Evolutionary conservation across 169 alveolate genomes (phyloP).

Genomic region (Plasmodium knowlesi): DNA sequence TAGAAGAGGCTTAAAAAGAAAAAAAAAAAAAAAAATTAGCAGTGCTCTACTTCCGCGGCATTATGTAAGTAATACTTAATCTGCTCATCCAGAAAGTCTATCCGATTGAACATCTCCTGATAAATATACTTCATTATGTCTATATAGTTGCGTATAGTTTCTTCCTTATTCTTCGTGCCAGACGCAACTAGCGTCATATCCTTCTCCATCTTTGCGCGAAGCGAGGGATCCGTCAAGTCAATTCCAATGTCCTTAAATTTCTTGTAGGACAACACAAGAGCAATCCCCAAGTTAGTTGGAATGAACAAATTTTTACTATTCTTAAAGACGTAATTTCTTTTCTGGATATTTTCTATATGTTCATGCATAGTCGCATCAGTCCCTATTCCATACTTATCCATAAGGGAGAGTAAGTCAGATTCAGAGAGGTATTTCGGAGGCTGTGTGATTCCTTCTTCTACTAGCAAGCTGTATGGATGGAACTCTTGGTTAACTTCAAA

Average conservation of each 20-base stretch:
- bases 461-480: slow-evolving; percentile 23
- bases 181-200: slow-evolving; percentile 91
- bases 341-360: slow-evolving; percentile 97
- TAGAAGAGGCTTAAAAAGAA: neutral
- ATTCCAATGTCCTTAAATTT: slow-evolving; percentile 76
- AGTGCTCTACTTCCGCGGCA: neutral
- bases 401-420: slow-evolving; percentile 93
- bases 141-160: slow-evolving; percentile 59
- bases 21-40: neutral
- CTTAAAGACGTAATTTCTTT: slow-evolving; percentile 94
- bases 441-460: slow-evolving; percentile 74
- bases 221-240: slow-evolving; percentile 89
- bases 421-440: slow-evolving; percentile 98
- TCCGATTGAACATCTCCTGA: slow-evolving; percentile 71
- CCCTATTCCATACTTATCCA: slow-evolving; percentile 98
- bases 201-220: slow-evolving; percentile 94
- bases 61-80: slow-evolving; percentile 5
- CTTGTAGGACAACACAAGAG: slow-evolving; percentile 79
- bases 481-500: slow-evolving; percentile 58
- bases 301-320: slow-evolving; percentile 33
- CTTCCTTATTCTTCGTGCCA: slow-evolving; percentile 82
- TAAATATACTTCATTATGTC: slow-evolving; percentile 72
- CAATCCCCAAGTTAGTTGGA: slow-evolving; percentile 74
- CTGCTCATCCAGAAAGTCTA: slow-evolving; percentile 48
- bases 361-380: slow-evolving; percentile 99